Conservation (phyloP, 108 stramenopile genomes). For the Nitzschia sp. region DNA sequence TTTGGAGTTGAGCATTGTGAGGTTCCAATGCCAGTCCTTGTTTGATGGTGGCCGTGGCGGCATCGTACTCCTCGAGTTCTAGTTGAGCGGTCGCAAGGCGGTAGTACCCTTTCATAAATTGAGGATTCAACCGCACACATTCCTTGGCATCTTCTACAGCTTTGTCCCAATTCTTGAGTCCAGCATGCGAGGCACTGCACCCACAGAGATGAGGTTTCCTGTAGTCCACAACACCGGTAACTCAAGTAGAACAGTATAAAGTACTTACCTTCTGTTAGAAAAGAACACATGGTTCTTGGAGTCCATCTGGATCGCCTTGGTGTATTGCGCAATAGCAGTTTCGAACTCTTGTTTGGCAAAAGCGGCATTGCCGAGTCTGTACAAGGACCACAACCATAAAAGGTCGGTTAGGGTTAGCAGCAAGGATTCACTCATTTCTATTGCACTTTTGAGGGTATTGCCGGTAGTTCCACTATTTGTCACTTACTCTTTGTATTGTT, state of each 20-base stretch:
- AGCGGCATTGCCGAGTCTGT: constrained; percentile 86
- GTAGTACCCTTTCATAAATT: constrained; percentile 92
- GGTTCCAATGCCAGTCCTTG: constrained; percentile 78
- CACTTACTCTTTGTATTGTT: constrained; percentile 36
- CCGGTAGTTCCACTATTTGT: not conserved
- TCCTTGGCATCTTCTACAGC: constrained; percentile 85
- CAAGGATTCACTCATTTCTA: not conserved
- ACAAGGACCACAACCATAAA: not conserved
- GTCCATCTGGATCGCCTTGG: constrained; percentile 85
- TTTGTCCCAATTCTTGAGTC: constrained; percentile 63
- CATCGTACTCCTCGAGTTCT: constrained; percentile 73
- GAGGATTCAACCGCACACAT: constrained; percentile 83
- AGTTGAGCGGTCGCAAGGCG: constrained; percentile 83
- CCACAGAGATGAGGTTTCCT: not conserved
- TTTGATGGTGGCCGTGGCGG: constrained; percentile 72
- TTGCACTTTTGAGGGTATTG: not conserved
- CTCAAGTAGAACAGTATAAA: not conserved
- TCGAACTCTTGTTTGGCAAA: constrained; percentile 80
- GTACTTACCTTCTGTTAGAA: constrained; percentile 84
- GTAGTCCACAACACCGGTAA: not conserved
- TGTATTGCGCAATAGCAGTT: constrained; percentile 83
- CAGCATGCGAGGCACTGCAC: constrained; percentile 80
- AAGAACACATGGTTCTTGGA: constrained; percentile 87
- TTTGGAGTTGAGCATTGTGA: constrained; percentile 75
- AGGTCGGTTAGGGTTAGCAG: too few relatives aligned